phyloP scores from a whole-genome alignment of 345 rosid species.

The Murraya paniculata region DNA sequence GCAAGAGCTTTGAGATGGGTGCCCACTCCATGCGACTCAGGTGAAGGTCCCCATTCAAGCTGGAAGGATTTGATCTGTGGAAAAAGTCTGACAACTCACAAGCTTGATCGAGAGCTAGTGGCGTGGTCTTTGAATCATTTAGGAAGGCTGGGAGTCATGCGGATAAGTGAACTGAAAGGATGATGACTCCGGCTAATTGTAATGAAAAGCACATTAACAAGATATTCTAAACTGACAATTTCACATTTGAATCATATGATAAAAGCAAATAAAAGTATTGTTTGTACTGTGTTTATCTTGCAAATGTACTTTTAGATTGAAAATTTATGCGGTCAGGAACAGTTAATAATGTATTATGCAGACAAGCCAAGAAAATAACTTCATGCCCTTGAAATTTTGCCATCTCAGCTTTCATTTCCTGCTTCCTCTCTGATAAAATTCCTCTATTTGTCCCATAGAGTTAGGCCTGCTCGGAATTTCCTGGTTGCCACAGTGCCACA shows the following conservation, averaged over 20 bases:
- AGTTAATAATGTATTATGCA: no score
- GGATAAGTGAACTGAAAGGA: neutral
- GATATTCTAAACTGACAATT: neutral
- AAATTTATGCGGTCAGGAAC: neutral
- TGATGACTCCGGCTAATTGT: neutral
- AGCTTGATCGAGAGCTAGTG: neutral
- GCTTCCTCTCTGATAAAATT: neutral
- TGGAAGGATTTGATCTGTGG: conserved; percentile 58
- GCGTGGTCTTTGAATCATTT: neutral
- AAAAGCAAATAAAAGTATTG: no score
- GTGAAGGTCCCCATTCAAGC: conserved; percentile 65
- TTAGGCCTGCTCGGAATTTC: neutral
- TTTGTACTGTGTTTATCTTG: no score
- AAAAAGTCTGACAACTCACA: conserved; percentile 31
- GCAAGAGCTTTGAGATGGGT: conserved; percentile 57
- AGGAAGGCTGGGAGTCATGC: neutral
- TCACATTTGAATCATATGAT: neutral
- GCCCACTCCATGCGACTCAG: conserved; percentile 39
- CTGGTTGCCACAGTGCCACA: neutral
- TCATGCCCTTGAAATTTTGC: neutral
- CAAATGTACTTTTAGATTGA: neutral
- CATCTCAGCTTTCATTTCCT: neutral
- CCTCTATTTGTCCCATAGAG: neutral
- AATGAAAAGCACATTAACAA: neutral
- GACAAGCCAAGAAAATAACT: neutral